Base-by-base conservation (phyloP, 192 early-diverging fungal genomes). In the Coemansia sp. region DNA sequence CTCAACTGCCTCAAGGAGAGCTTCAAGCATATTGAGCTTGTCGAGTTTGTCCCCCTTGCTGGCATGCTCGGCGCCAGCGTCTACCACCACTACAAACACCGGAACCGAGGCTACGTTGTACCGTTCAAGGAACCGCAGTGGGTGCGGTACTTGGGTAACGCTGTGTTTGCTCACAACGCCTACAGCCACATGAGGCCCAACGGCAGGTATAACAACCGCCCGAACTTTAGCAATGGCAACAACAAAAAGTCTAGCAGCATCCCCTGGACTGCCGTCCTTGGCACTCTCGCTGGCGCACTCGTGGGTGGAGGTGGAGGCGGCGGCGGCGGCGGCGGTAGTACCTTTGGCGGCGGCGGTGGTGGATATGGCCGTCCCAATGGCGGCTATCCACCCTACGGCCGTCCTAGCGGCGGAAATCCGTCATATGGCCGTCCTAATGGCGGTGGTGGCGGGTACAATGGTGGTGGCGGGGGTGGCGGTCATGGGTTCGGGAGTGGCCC, bases 1-100 rank as follows among this genome's bases (percentile, higher is more conserved):
- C 65, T 80, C 5, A 57, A 37, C 24, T 60, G 72, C 22, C 77
- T 80, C 35, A 80, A 74, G 38, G 65, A 69, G 8, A 73, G 77
- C 0, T 42, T 80, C 51, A 67, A 67, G 49, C 37, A 71, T 29
- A 56, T 74, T 17, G 66, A 62, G 37, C 22, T 70, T 7, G 37
- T 57, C 31, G 68, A 75, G 29, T 32, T 75, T 0, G 6, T 81
- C 25, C 78, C 78, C 5, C 59, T 81, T 38, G 73, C 68, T 2
- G 63, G 69, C 4, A 43, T 74, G 6, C 29, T 81, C 6, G 73
- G 71, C 17, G 69, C 78, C 39, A 68, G 62, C 42, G 43, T 67
- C 24, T 75, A 69, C 63, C 78, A 81, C 40, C 67, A 71, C 29
- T 57, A 46, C 19, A 71, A 65, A 37, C 45, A 69, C 63, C 39